Base-by-base conservation (phyloP, 345 rosid species). In the Erysimum cheiranthoides region DNA sequence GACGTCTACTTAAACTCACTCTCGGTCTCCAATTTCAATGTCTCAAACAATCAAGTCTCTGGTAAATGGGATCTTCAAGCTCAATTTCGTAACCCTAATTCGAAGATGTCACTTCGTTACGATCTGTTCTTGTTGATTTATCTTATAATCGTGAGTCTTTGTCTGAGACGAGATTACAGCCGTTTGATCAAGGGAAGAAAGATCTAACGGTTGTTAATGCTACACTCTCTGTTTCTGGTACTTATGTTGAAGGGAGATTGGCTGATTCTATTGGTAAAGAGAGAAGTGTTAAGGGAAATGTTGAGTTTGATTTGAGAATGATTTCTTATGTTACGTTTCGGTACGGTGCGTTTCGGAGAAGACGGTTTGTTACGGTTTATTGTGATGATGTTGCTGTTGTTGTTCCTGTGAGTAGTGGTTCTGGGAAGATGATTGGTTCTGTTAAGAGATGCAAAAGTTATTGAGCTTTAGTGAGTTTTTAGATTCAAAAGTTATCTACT, bases 11-110 rank as follows among this genome's bases (percentile, higher is more conserved):
- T 93, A 39, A 75, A 78, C 12, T 85, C 93, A 8, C 74, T 93
- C 70, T 79, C 90, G 13, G 71, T 88, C 61, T 74, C 94, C 78
- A 76, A 85, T 57, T 91, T 87, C 81, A 89, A 84, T 63, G 71
- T 73, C 59, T 70, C 88, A 36, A 31, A 78, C 56, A 77, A 81
- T 40, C 72, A 17, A 28, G 67, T 95, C 58, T 54, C 80, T 49
- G 97, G 86, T 17, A 75, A 62, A 9, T 90, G 95, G 97, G 76
- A 81, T 73, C 82, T 92, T 10, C 64, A 66, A 5, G 70, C 86
- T 68, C 86, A 51, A 38, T 82, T 86, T 40, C 70, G 66, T 12
- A 95, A 90, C 85, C 96, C 96, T 31, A 95, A 92, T 80, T 90
- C 93, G 56, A 90, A 89, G 84, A 67, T 88, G 79, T 68, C 70